Evolutionary conservation across 108 stramenopile genomes (phyloP).

Genomic region (Fistulifera solaris): DNA sequence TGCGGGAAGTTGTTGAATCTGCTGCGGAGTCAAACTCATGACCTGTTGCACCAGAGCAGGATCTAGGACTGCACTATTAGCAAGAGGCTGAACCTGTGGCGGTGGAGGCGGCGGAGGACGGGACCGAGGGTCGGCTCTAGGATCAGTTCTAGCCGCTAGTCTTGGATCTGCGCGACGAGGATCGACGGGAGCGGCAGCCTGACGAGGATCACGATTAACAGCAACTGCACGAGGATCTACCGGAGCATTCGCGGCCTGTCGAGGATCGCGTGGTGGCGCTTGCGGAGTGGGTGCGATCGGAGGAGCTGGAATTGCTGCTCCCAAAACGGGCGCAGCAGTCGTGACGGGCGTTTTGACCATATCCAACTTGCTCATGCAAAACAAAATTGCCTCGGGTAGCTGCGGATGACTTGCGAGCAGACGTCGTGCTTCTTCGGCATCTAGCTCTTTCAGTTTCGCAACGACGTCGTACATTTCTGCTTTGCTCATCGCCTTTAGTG

Average conservation of each 20-base stretch:
- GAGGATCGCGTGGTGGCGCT: conserved; percentile 14
- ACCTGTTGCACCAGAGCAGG: conserved; percentile 79
- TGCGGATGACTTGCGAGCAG: conserved; percentile 80
- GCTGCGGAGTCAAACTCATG: conserved; percentile 71
- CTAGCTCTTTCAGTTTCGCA: conserved; percentile 83
- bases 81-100: conserved; percentile 15
- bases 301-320: conserved; percentile 6
- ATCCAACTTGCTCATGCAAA: conserved; percentile 80
- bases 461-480: conserved; percentile 90
- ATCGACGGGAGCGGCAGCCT: conserved; percentile 21
- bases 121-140: conserved; percentile 35
- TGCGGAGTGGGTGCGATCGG: conserved; percentile 9
- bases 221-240: conserved; percentile 35
- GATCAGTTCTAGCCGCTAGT: conserved; percentile 36
- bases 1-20: conserved; percentile 75
- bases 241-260: conserved; percentile 14
- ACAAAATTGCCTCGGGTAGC: conserved; percentile 84
- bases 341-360: conserved; percentile 80
- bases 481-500: conserved; percentile 71
- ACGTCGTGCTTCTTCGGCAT: conserved; percentile 85
- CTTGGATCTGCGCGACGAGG: conserved; percentile 22
- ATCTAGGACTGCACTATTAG: conserved; percentile 52
- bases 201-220: conserved; percentile 9
- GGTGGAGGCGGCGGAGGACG: conserved; percentile 37
- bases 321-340: conserved; percentile 16